Base-by-base conservation (phyloP, 2,329 filamentous ascomycete species). In the Cordyceps cicadae region DNA sequence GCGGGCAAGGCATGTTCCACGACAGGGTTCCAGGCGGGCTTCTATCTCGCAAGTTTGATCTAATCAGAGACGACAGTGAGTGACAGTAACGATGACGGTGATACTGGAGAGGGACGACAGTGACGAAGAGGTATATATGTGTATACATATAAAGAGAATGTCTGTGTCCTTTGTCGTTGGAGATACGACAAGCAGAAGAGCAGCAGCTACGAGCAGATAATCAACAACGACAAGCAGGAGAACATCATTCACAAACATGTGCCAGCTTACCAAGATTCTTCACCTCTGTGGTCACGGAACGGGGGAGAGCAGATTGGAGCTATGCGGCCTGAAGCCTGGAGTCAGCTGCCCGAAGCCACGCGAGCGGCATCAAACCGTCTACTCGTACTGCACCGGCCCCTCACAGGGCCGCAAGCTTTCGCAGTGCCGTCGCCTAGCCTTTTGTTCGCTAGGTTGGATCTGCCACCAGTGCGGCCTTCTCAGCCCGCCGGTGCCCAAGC, bases 221-320 rank as follows among this genome's bases (percentile, higher is more conserved):
- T 7, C 43, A 21, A 8, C 43, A 46, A 19, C 39, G 17, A 43
- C 19, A 21, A 11, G 5, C 45, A 46, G 11, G 8, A 29, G 29
- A 29, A 4, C 5, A 29, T 29, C 29, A 24, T 8, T 29, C 29
- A 7, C 3, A 29, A n/a, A 43, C 39, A 58, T 59, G 56, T 59
- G 56, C 39, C 37, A 45, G 17, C n/a, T 37, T 43, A 59, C 24
- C 3, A 24, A 52, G 7, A 43, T 45, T 11, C 11, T 59, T 21
- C 56, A 51, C n/a, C 56, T 59, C 48, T 59, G 56, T 24, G 56
- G 48, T 4, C 56, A 59, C 17, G 12, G 11, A 5, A 59, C 6
- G 26, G 56, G 56, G 2, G 1, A 34, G 14, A 21, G 12, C 26
- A n/a, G 17, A 8, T 59, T 48, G 56, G 4, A 24, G 3, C 56